phyloP scores from a whole-genome alignment of 1,139 yeast genomes.

The Taphrina communis region DNA sequence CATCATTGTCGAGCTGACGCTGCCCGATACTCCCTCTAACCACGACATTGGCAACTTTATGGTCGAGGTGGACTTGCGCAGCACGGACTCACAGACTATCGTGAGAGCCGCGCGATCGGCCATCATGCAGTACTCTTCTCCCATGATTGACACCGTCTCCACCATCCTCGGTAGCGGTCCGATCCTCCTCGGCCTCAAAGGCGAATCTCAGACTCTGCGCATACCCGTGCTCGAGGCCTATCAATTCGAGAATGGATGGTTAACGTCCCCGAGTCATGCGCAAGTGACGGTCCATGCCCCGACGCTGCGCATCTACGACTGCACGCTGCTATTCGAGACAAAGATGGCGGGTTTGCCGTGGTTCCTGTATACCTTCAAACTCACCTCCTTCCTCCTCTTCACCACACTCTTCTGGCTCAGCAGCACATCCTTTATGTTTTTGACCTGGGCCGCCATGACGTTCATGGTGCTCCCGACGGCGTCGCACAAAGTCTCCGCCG shows the following conservation, averaged over 20 bases:
- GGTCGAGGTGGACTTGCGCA: constrained; percentile 27
- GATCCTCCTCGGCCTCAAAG: constrained; percentile 21
- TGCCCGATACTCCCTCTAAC: constrained; percentile 32
- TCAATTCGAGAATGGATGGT: constrained; percentile 29
- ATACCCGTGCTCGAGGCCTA: constrained; percentile 25
- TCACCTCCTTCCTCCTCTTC: constrained; percentile 37
- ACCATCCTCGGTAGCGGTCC: constrained; percentile 23
- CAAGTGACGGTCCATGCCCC: constrained; percentile 28
- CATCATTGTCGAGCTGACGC: constrained; percentile 23
- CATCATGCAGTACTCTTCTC: constrained; percentile 34
- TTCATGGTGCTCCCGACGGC: background rate
- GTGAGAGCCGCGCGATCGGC: constrained; percentile 22
- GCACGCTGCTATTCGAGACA: constrained; percentile 17
- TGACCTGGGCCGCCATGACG: constrained; percentile 24
- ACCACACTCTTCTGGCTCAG: constrained; percentile 31
- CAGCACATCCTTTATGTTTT: constrained; percentile 12
- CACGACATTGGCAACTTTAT: constrained; percentile 39
- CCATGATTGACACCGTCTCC: constrained; percentile 16
- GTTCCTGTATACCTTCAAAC: constrained; percentile 18
- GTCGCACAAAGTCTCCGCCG: background rate
- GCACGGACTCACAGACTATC: constrained; percentile 18
- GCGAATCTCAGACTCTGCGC: constrained; percentile 20
- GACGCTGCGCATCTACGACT: constrained; percentile 11
- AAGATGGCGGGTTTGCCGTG: constrained; percentile 33
- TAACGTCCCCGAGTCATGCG: constrained; percentile 22